Evolutionary conservation across 164 flowering plant genomes (phyloP), one percentile per base, ranked within the genome.

Genomic region (Aristolochia contorta): DNA sequence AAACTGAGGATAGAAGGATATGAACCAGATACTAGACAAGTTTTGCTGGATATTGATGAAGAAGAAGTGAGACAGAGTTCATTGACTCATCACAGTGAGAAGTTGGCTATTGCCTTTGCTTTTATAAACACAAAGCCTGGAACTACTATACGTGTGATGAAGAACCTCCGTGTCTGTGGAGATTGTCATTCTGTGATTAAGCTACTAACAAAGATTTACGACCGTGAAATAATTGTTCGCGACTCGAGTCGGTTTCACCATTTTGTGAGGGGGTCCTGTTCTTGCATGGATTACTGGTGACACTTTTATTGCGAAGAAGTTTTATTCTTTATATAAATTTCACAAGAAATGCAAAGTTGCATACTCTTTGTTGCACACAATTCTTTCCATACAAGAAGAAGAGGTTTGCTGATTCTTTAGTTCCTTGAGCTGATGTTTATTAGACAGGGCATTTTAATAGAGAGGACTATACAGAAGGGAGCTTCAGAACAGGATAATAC

Each of bases 221-320:
- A 21, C 22, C 50, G 69, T 16, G 63, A 59, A 6, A 59, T 66
- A 12, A 59, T 66, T 45, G 55, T 66, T 22, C 43, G 69, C n/a
- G 63, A 66, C 23, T 46, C 57, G 15, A 57, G 59, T 45, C 50
- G 69, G 43, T 59, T 58, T 24, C 69, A 66, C 25, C 63, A 66
- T 27, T 59, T 66, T 22, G 45, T 18, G 37, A 52, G 47, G 20
- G 69, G 58, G 43, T 43, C 43, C 1, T 66, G 69, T 22, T 59
- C 69, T 18, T 66, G 69, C 43, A 23, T 20, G 52, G 69, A 53
- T 46, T 66, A 65, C 47, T 59, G 69, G 69, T 65, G 58, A 49
- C 16, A 49, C 22, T 0, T 18, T 49, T n/a, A 20, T 49, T n/a
- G n/a, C 15, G 20, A 8, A 15, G 2, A 21, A 18, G 2, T 47